Conservation (phyloP, 306 rosid species). For the Benincasa hispida region DNA sequence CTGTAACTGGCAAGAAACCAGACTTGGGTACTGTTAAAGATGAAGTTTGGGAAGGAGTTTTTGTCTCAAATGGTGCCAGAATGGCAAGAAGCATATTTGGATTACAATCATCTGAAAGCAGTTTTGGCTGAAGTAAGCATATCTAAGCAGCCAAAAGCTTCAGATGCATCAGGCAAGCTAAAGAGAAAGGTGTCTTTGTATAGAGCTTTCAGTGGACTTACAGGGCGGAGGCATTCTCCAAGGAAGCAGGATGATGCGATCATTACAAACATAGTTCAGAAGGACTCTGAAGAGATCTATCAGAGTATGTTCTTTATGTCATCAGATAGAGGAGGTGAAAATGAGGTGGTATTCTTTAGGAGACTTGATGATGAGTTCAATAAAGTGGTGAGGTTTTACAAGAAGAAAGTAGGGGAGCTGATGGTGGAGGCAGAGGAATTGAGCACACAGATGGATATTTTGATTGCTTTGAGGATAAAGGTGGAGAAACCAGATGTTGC, state of each 20-base stretch:
- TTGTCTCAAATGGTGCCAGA: conserved; percentile 59
- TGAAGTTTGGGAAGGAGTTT: conserved; percentile 79
- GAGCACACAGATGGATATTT: conserved; percentile 57
- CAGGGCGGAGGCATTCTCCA: conserved; percentile 20
- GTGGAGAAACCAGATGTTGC: conserved; percentile 39
- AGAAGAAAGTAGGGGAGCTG: conserved; percentile 33
- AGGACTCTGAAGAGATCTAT: conserved; percentile 21
- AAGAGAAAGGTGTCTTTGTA: conserved; percentile 40
- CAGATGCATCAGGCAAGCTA: conserved; percentile 5
- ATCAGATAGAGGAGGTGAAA: conserved; percentile 33
- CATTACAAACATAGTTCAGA: conserved; percentile 22
- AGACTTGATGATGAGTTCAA: conserved; percentile 64
- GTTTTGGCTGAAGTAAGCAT: conserved; percentile 24
- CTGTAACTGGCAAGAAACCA: neutral
- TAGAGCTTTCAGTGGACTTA: conserved; percentile 65
- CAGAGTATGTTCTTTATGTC: conserved; percentile 38
- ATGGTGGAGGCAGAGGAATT: conserved; percentile 56
- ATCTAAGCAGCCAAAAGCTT: conserved; percentile 21
- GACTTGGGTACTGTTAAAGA: conserved; percentile 9
- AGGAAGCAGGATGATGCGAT: conserved; percentile 40
- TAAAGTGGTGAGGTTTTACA: conserved; percentile 47
- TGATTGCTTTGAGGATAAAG: conserved; percentile 53
- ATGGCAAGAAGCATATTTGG: conserved; percentile 73
- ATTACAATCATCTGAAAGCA: conserved; percentile 41
- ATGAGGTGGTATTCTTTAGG: conserved; percentile 41